A percentile compares a stretch with the other conserved stretches of the same genome.
phyloP scores from a whole-genome alignment of 257 asterid species.

The Scutellaria barbata region DNA sequence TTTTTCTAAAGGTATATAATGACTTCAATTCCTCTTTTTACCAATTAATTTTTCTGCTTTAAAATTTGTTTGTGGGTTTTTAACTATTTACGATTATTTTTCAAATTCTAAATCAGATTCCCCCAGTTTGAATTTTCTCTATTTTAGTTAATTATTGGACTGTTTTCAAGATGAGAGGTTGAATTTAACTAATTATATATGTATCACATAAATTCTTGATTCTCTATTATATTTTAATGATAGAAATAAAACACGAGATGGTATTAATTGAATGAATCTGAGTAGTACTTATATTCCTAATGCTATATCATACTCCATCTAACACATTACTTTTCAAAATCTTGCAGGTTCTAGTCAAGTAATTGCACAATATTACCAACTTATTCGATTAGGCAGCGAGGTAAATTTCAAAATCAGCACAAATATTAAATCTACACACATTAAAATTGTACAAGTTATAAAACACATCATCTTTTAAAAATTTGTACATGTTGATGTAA shows the following conservation, averaged over 20 bases:
- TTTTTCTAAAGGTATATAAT: slow-evolving; percentile 86
- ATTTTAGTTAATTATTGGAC: no score
- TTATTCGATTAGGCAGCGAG: slow-evolving; percentile 80
- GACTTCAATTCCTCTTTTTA: no score
- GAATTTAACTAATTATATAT: not conserved
- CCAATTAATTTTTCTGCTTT: not conserved
- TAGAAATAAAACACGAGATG: no score
- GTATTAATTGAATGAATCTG: no score
- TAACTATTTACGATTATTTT: no score
- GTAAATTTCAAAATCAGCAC: slow-evolving; percentile 31
- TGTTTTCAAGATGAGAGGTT: no score
- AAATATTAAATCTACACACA: not conserved
- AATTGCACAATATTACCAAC: slow-evolving; percentile 91
- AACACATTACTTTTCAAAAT: not conserved
- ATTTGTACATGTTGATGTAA: not conserved
- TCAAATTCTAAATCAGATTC: no score
- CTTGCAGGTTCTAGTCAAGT: slow-evolving; percentile 82
- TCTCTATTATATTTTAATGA: no score
- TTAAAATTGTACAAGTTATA: not conserved
- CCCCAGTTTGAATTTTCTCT: no score
- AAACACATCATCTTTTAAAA: not conserved
- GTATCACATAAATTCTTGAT: not conserved
- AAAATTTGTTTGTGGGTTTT: no score
- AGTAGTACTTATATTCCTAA: no score
- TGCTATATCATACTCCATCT: no score